Conservation (phyloP, 2,329 filamentous ascomycete species). For the Cladophialophora yegresii region DNA sequence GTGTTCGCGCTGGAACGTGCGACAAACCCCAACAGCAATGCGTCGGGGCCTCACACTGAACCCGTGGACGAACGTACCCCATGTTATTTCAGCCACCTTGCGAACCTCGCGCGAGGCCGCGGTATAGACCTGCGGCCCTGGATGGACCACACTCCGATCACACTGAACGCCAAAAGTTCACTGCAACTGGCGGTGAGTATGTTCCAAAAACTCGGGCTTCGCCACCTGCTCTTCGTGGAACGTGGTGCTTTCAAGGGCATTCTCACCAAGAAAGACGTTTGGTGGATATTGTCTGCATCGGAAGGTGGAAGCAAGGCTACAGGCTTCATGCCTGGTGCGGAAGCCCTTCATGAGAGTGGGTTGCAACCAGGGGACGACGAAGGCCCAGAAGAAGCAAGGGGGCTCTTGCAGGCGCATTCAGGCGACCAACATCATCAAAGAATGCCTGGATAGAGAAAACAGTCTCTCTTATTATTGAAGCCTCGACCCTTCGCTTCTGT, state of each 20-base stretch:
- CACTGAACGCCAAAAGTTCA: constrained; percentile 72
- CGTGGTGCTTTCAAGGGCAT: constrained; percentile 79
- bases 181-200: constrained; percentile 86
- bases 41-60: constrained; percentile 49
- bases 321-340: constrained; percentile 29
- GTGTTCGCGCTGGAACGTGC: constrained; percentile 69
- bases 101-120: constrained; percentile 72
- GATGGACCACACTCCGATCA: constrained; percentile 99
- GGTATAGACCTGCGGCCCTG: constrained; percentile 89
- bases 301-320: constrained; percentile 53
- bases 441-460: constrained; percentile 10
- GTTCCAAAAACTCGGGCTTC: constrained; percentile 89
- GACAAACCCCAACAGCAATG: constrained; percentile 53
- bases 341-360: constrained; percentile 26
- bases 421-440: constrained; percentile 15
- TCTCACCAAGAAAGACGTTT: constrained; percentile 96
- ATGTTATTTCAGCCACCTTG: constrained; percentile 83
- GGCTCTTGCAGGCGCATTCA: constrained; percentile 29
- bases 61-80: constrained; percentile 39
- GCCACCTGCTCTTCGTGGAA: constrained; percentile 86
- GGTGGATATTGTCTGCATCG: constrained; percentile 83
- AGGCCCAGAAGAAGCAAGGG: constrained; percentile 30
- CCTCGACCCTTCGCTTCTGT: constrained; percentile 5
- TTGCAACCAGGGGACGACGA: constrained; percentile 19
- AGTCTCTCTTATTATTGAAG: background rate